Evolutionary conservation across 768 basidiomycete genomes (phyloP).

Genomic region (Russula emetica): DNA sequence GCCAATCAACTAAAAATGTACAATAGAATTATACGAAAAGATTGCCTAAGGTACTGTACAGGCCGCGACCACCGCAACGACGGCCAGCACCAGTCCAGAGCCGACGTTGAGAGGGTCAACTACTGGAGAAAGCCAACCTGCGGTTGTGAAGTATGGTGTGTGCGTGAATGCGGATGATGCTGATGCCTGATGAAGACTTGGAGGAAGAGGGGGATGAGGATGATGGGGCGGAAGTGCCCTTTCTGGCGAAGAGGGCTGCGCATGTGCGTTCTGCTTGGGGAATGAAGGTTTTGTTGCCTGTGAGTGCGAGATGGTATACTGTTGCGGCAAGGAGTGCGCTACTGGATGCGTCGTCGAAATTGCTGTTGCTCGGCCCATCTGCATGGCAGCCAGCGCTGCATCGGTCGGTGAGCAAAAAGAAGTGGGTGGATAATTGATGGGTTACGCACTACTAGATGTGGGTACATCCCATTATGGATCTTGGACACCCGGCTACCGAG

Average conservation of each 20-base stretch:
- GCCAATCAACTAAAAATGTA: no score
- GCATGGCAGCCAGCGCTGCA: slow-evolving; percentile 64
- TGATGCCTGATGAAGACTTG: neutral
- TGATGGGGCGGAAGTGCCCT: neutral
- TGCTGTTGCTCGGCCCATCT: slow-evolving; percentile 38
- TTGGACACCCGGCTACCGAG: slow-evolving; percentile 63
- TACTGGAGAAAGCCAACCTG: slow-evolving; percentile 70
- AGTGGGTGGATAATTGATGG: neutral
- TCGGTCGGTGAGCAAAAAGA: neutral
- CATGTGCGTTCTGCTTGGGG: slow-evolving; percentile 56
- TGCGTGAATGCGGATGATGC: neutral
- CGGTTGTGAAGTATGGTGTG: slow-evolving; percentile 44
- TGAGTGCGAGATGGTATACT: slow-evolving; percentile 65
- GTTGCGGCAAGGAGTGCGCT: slow-evolving; percentile 72
- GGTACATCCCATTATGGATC: slow-evolving; percentile 68
- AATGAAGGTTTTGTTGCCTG: slow-evolving; percentile 47
- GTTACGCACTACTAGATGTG: slow-evolving; percentile 49
- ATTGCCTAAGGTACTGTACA: no score
- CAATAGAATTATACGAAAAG: no score
- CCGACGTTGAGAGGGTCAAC: slow-evolving; percentile 63
- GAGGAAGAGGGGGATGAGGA: slow-evolving; percentile 11
- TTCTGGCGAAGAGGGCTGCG: slow-evolving; percentile 35
- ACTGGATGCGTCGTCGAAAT: slow-evolving; percentile 67
- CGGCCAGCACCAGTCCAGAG: no score
- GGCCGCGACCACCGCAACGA: no score